Base-by-base conservation (phyloP, 1,284 basidiomycete species). In the Pyrrhoderma noxium region DNA sequence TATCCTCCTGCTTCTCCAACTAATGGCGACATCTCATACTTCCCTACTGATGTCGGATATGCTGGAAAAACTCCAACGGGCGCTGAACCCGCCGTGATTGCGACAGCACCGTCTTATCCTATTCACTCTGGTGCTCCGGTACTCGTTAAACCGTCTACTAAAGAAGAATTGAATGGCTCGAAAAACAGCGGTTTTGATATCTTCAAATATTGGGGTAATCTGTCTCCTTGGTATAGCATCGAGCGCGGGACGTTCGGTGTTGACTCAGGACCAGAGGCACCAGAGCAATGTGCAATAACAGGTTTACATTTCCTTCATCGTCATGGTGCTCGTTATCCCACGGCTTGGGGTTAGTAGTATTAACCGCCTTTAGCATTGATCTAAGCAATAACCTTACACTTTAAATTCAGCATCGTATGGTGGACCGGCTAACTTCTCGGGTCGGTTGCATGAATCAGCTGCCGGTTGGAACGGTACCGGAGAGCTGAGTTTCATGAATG, bases 171-270 rank as follows among this genome's bases (percentile, higher is more conserved):
- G 53, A 63, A 63, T 44, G 60, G 50, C 19, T 61, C 63, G 42
- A 55, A 51, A 53, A 55, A 54, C 44, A 46, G 21, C 2, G 48
- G 60, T 1, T 86, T 83, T 57, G 77, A 84, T 62, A 61, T 92
- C 36, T 80, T 89, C 66, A 79, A 76, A 60, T 75, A 78, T 44
- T 90, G 89, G 87, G 90, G 90, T 0, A 91, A 91, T 61, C 66
- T 93, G 37, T 82, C 85, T 0, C 90, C 90, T 7, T 91, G 88
- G 85, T 89, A 85, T 65, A 88, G 83, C 52, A 81, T 89, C 41
- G 70, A 71, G n/a, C 71, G 70, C 25, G 76, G 72, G 8, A 70
- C 75, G 1, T 93, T 90, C 65, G 89, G 90, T 1, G 59, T 91
- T 7, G 73, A 85, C 59, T 82, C 89, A 0, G 73, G 76, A 8